Conservation (phyloP, 176 grass and related monocot genomes). For the Juncus inflexus region DNA sequence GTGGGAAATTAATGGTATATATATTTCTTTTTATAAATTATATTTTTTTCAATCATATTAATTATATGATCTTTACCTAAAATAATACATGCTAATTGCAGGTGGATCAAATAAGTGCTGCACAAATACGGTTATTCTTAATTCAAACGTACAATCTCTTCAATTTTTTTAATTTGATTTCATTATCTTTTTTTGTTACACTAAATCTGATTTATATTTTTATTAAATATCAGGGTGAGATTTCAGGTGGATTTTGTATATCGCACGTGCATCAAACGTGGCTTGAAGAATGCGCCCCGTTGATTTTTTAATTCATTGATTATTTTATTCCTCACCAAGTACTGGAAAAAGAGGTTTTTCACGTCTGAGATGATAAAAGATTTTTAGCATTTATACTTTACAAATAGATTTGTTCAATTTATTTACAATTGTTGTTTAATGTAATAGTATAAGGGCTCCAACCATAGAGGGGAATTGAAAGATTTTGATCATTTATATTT, state of each 20-base stretch:
- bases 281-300: conserved; percentile 47
- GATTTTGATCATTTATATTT: too few species aligned
- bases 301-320: conserved; percentile 24
- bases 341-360: too few species aligned
- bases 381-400: too few species aligned
- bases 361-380: too few species aligned
- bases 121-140: conserved; percentile 53
- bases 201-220: conserved; percentile 21
- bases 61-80: too few species aligned
- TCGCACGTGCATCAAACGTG: conserved; percentile 79
- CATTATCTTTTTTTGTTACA: neutral
- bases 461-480: too few species aligned
- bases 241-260: conserved; percentile 34
- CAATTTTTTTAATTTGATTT: neutral
- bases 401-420: too few species aligned
- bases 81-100: conserved; percentile 22
- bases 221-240: conserved; percentile 42
- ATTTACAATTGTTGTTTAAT: too few species aligned
- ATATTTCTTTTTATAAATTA: neutral
- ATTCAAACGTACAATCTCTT: conserved; percentile 48
- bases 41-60: conserved; percentile 12
- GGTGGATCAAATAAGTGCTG: conserved; percentile 42
- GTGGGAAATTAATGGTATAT: conserved; percentile 72
- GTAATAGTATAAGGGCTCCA: too few species aligned
- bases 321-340: neutral